A percentile compares a stretch with the other conserved stretches of the same genome.
phyloP scores from a whole-genome alignment of 1,284 basidiomycete genomes.

The Tremellales sp. region DNA sequence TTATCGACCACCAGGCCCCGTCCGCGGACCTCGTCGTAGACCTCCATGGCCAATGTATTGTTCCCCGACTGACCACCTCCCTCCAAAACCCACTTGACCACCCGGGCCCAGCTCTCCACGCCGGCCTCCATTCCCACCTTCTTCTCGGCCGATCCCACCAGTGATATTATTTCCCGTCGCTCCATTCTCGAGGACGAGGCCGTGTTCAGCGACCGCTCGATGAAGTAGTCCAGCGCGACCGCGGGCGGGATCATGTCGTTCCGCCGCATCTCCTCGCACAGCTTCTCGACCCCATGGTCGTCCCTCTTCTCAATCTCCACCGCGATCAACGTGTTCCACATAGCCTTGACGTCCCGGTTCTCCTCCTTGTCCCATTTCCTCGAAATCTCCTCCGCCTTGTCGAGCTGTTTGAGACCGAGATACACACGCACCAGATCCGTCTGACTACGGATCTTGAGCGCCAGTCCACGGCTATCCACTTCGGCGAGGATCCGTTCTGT shows the following conservation, averaged over 20 bases:
- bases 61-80: conserved; percentile 4
- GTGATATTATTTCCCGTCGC: conserved; percentile 11
- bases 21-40: conserved; percentile 18
- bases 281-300: conserved; percentile 4
- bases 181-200: conserved; percentile 4
- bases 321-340: conserved; percentile 16
- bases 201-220: conserved; percentile 5
- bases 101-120: conserved; percentile 16
- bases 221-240: conserved; percentile 13
- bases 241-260: conserved; percentile 9
- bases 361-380: conserved; percentile 2
- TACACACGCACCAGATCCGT: conserved; percentile 18
- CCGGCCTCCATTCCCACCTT: conserved; percentile 5
- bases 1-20: conserved; percentile 12
- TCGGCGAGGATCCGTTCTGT: conserved; percentile 8
- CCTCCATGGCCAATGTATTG: conserved; percentile 10
- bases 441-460: too few relatives aligned
- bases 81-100: conserved; percentile 11
- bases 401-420: conserved; percentile 11
- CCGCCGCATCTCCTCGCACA: conserved; percentile 7
- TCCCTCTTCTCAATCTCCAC: conserved; percentile 17
- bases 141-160: conserved; percentile 13
- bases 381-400: conserved; percentile 10
- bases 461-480: conserved; percentile 11
- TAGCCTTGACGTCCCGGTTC: neutral